phyloP scores from a whole-genome alignment of 306 rosid species.

The Vigna unguiculata region DNA sequence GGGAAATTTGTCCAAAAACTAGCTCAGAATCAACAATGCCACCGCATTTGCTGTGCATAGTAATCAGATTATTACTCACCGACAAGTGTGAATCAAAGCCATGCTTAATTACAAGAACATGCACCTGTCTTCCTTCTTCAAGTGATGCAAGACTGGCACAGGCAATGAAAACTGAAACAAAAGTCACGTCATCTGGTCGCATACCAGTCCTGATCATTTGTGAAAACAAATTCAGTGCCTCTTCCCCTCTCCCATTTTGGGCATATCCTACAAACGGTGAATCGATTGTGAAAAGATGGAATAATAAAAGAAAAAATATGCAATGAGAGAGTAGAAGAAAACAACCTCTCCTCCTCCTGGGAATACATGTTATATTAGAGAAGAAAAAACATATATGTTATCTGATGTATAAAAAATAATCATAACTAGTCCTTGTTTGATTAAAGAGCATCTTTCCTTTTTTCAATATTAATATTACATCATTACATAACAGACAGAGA shows the following conservation, averaged over 20 bases:
- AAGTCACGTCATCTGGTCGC: conserved; percentile 56
- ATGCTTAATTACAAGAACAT: conserved; percentile 45
- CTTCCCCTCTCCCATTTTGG: conserved; percentile 61
- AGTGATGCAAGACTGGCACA: conserved; percentile 58
- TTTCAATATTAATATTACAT: too few species aligned
- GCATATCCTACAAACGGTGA: conserved; percentile 52
- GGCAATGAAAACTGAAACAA: conserved; percentile 55
- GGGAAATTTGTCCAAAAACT: conserved; percentile 51
- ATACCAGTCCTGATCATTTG: conserved; percentile 51
- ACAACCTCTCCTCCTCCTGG: neutral
- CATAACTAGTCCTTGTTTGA: too few species aligned
- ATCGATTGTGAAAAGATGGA: conserved; percentile 22
- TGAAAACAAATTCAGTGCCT: conserved; percentile 54
- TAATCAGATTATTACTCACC: conserved; percentile 57
- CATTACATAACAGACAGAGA: too few species aligned
- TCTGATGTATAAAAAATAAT: too few species aligned
- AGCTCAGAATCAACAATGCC: conserved; percentile 48
- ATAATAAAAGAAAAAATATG: neutral
- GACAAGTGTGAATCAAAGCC: conserved; percentile 55
- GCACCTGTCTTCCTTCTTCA: conserved; percentile 50
- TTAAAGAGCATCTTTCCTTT: too few species aligned
- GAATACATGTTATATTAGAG: neutral
- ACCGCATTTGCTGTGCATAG: conserved; percentile 64
- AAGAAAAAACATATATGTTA: too few species aligned
- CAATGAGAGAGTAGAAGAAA: neutral